Conservation (phyloP, 1,284 basidiomycete genomes). For the Rhodotorula sp. region DNA sequence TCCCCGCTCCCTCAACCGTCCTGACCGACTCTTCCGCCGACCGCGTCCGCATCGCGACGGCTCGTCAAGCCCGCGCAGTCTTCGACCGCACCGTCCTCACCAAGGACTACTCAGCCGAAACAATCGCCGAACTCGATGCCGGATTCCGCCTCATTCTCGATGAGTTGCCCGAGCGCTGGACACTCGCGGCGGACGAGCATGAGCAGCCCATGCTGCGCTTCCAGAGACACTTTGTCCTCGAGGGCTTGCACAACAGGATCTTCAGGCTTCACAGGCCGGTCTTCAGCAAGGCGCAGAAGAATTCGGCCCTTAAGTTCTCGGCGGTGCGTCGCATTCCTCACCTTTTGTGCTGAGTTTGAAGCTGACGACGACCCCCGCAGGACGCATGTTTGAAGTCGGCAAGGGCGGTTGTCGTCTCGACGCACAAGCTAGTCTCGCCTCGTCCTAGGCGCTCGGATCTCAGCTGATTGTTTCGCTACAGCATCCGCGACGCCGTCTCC, state of each 20-base stretch:
- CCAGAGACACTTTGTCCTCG: slow-evolving; percentile 40
- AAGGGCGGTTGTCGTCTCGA: slow-evolving; percentile 36
- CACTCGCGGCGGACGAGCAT: slow-evolving; percentile 28
- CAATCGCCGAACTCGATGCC: slow-evolving; percentile 38
- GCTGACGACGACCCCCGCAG: not conserved
- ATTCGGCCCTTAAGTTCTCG: slow-evolving; percentile 35
- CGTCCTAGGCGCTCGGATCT: not conserved
- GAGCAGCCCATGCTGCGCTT: slow-evolving; percentile 41
- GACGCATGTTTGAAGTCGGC: slow-evolving; percentile 41
- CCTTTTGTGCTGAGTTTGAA: not conserved
- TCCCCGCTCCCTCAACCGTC: slow-evolving; percentile 28
- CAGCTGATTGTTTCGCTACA: not conserved
- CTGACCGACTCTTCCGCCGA: slow-evolving; percentile 40
- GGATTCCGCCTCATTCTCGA: slow-evolving; percentile 34
- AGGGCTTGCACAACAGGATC: slow-evolving; percentile 40
- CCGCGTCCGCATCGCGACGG: slow-evolving; percentile 37
- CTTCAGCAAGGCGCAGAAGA: slow-evolving; percentile 19
- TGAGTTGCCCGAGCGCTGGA: slow-evolving; percentile 39
- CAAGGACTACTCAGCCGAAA: slow-evolving; percentile 25
- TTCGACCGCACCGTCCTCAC: slow-evolving; percentile 36
- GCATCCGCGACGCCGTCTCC: slow-evolving; percentile 29
- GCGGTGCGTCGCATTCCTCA: slow-evolving; percentile 16
- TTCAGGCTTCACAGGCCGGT: slow-evolving; percentile 39
- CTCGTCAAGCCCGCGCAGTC: slow-evolving; percentile 38
- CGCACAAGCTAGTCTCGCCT: slow-evolving; percentile 20